phyloP scores from a whole-genome alignment of 768 basidiomycete genomes.

The Kwoniella botswanensis region DNA sequence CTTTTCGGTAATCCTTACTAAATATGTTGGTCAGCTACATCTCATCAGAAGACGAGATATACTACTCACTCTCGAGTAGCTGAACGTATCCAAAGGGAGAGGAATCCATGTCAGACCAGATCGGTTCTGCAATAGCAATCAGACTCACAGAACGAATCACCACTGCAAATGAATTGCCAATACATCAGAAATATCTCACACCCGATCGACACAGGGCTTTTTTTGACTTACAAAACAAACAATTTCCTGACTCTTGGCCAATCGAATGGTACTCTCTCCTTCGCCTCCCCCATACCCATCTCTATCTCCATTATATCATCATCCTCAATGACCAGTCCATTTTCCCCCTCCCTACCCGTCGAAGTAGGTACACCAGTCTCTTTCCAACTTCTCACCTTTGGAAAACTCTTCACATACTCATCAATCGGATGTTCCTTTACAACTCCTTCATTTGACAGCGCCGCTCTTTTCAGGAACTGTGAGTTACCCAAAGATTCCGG shows the following conservation, averaged over 20 bases:
- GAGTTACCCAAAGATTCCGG: not conserved
- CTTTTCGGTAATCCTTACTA: conserved; percentile 26
- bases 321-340: not conserved
- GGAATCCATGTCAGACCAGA: not conserved
- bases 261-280: conserved; percentile 15
- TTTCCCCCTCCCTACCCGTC: not conserved
- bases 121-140: not conserved
- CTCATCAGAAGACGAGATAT: not conserved
- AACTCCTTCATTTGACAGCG: not conserved
- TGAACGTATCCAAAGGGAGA: not conserved
- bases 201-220: not conserved
- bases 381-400: conserved; percentile 12
- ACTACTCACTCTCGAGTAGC: conserved; percentile 20
- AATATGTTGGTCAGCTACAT: not conserved
- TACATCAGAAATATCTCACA: not conserved
- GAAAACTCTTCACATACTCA: conserved; percentile 11
- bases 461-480: not conserved
- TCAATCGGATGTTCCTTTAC: conserved; percentile 7
- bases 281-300: not conserved
- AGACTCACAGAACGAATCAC: conserved; percentile 28
- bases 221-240: conserved; percentile 27
- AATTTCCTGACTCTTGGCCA: conserved; percentile 26
- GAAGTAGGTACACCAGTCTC: conserved; percentile 9
- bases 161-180: conserved; percentile 8
- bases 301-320: not conserved